A percentile compares a stretch with the other conserved stretches of the same genome.
These are phyloP conservation scores for Saksenaea oblongispora DNA, from an alignment of 371 early-diverging fungal species.

Conservation along the genomic window DNA sequence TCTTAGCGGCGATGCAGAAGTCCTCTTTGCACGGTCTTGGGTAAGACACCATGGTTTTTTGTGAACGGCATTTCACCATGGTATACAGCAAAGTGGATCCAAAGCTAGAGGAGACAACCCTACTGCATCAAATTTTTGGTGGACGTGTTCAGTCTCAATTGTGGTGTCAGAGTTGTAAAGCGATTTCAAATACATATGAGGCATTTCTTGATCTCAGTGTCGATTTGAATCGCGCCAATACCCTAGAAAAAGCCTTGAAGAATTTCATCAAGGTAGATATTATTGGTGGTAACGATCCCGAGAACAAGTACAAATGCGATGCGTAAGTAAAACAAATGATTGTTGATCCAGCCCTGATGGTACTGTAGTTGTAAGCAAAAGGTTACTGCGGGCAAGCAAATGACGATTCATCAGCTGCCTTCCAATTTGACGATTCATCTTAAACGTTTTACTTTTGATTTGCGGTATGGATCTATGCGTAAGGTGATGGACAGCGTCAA, in stretches of 20 bases:
- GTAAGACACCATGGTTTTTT: conserved; percentile 17
- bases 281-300: conserved; percentile 32
- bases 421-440: conserved; percentile 57
- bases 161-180: conserved; percentile 73
- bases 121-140: conserved; percentile 81
- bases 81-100: conserved; percentile 60
- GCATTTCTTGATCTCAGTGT: conserved; percentile 79
- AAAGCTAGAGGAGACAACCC: conserved; percentile 73
- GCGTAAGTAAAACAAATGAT: conserved; percentile 22
- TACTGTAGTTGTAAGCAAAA: conserved; percentile 60
- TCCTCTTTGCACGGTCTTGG: conserved; percentile 19
- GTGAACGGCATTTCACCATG: conserved; percentile 12
- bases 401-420: conserved; percentile 69
- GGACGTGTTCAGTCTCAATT: conserved; percentile 81
- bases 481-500: conserved; percentile 65
- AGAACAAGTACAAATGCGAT: conserved; percentile 33
- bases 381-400: conserved; percentile 75
- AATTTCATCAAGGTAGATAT: conserved; percentile 59
- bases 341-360: too few relatives aligned
- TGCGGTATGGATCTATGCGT: conserved; percentile 45
- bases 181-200: conserved; percentile 76
- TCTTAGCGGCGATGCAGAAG: conserved; percentile 63
- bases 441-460: conserved; percentile 61
- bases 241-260: conserved; percentile 66
- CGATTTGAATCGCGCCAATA: conserved; percentile 64